Evolutionary conservation across 176 grass and related monocot genomes (phyloP), one percentile per base, ranked within the genome.

Genomic region (Triticum urartu): DNA sequence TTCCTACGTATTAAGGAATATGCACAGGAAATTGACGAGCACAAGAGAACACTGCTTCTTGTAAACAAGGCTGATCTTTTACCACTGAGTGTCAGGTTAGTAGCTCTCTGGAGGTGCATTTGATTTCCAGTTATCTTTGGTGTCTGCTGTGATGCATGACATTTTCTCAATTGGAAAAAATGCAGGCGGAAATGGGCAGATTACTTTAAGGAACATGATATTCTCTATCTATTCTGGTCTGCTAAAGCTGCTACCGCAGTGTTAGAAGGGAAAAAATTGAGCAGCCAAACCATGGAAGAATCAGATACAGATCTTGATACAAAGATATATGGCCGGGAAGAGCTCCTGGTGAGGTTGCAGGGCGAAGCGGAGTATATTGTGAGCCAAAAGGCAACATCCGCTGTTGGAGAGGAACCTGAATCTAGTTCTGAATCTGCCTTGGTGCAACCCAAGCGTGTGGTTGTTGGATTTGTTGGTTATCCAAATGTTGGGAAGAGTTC

Each of bases 401-500:
- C 20, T 25, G 66, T 24, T 26, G 66, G 26, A 47, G 65, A 70
- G 78, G 25, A 64, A 32, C 59, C 43, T 32, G 56, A 32, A 75
- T 75, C 15, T 22, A 79, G 22, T 85, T 77, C 84, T 54, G 79
- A 92, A 25, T 47, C 79, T 76, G 34, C 80, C 70, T 79, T 68
- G 72, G 63, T 32, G 7, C 79, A 56, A 70, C 83, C 85, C 86
- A 93, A 77, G 54, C 94, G 89, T 65, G 91, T 93, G 65, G 79
- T 90, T 42, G 91, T 95, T 10, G 91, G 91, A 33, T 95, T 93
- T 83, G 94, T 95, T 87, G 94, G 91, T 42, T 95, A 95, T 67
- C 94, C 94, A 52, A 95, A 95, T 85, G 94, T 95, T 13, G 94
- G 94, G 39, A 93, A 95, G 87, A 95, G 94, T 68, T 95, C 94